These are phyloP conservation scores for Daphne laureola DNA, from an alignment of 441 rosid species.

Conservation along the genomic window DNA sequence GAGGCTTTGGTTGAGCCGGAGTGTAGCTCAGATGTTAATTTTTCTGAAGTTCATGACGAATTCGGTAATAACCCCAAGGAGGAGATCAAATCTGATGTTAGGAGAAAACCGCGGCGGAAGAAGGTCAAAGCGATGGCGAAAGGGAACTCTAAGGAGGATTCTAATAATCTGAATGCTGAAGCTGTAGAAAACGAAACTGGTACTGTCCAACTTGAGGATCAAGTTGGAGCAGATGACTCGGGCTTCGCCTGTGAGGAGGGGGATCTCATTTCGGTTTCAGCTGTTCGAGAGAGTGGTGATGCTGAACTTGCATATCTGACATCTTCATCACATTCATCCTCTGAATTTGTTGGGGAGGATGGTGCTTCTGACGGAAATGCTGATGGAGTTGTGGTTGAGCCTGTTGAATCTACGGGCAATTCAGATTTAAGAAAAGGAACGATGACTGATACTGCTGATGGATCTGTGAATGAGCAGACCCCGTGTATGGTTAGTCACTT, in stretches of 20 bases:
- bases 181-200: slow-evolving; percentile 14
- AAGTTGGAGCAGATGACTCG: slow-evolving; percentile 7
- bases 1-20: slow-evolving; percentile 1
- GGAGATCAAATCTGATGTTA: slow-evolving; percentile 6
- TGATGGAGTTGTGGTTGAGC: slow-evolving; percentile 18
- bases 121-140: slow-evolving; percentile 2
- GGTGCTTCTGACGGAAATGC: slow-evolving; percentile 19
- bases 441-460: slow-evolving; percentile 11
- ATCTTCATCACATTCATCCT: slow-evolving; percentile 4
- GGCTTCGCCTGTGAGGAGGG: slow-evolving; percentile 7
- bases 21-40: slow-evolving; percentile 7
- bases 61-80: slow-evolving; percentile 6
- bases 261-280: background rate
- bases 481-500: slow-evolving; percentile 30
- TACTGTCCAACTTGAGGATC: slow-evolving; percentile 14
- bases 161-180: slow-evolving; percentile 17
- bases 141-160: slow-evolving; percentile 16
- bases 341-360: slow-evolving; percentile 6
- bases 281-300: slow-evolving; percentile 6
- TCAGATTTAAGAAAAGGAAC: slow-evolving; percentile 18
- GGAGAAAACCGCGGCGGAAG: slow-evolving; percentile 3
- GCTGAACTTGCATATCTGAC: slow-evolving; percentile 12
- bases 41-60: slow-evolving; percentile 11
- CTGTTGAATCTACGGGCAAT: slow-evolving; percentile 16
- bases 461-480: slow-evolving; percentile 16